phyloP scores from a whole-genome alignment of 2,329 filamentous ascomycete species.

The Aaosphaeria arxii region DNA sequence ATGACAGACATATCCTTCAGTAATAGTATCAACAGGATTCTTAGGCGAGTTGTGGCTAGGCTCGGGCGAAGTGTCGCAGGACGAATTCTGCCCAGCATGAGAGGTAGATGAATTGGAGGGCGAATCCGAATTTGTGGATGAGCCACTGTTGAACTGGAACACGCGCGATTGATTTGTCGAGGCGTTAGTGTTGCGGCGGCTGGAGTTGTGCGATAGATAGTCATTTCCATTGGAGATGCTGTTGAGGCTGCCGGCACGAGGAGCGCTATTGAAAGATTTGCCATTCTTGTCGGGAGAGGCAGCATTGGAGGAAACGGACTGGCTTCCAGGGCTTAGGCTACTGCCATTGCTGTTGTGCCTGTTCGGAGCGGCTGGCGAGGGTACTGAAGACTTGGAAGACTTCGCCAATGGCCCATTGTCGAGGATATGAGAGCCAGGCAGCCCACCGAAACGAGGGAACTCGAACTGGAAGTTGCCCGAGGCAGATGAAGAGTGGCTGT shows the following conservation, averaged over 20 bases:
- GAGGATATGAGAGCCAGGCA: constrained; percentile 57
- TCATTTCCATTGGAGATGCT: constrained; percentile 20
- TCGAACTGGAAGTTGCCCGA: constrained; percentile 91
- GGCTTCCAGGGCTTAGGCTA: constrained; percentile 37
- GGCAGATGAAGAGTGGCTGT: constrained; percentile 40
- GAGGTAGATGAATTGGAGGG: constrained; percentile 52
- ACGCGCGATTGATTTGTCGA: constrained; percentile 44
- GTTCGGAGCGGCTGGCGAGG: constrained; percentile 12
- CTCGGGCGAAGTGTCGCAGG: constrained; percentile 76
- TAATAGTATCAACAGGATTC: constrained; percentile 59
- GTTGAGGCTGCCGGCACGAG: constrained; percentile 33
- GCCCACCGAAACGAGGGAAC: constrained; percentile 86
- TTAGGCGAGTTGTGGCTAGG: constrained; percentile 71
- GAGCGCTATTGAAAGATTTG: constrained; percentile 32
- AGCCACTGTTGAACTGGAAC: constrained; percentile 51
- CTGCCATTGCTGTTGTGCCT: constrained; percentile 32
- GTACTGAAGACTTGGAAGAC: constrained; percentile 20
- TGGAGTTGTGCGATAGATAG: constrained; percentile 6
- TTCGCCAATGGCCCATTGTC: constrained; percentile 43
- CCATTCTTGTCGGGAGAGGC: constrained; percentile 32
- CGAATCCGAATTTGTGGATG: constrained; percentile 47
- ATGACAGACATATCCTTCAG: constrained; percentile 45
- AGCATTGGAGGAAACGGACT: constrained; percentile 18
- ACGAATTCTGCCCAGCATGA: constrained; percentile 50
- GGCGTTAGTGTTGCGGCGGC: constrained; percentile 40